Percentiles rank a stretch among this genome's conserved stretches.
Evolutionary conservation across 805 yeast species (phyloP).

Genomic region (Candida sonorensis): DNA sequence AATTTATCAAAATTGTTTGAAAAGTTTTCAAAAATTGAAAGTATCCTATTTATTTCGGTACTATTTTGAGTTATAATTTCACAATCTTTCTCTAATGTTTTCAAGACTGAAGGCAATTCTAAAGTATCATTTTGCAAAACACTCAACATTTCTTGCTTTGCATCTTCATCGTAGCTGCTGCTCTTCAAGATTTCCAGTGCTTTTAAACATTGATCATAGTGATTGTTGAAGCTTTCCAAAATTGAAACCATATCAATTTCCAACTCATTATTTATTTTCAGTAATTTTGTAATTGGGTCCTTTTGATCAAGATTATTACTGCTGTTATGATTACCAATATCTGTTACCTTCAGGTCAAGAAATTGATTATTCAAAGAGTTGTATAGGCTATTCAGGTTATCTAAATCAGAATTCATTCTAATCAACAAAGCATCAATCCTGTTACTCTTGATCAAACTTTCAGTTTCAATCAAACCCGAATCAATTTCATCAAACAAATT

Average conservation of each 20-base stretch:
- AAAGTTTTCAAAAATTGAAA: conserved; percentile 15
- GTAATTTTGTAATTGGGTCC: conserved; percentile 18
- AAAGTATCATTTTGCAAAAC: conserved; percentile 46
- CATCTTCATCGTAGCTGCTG: too few relatives aligned
- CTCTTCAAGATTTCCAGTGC: conserved; percentile 35
- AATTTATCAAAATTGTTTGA: conserved; percentile 13
- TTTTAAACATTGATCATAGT: conserved; percentile 70
- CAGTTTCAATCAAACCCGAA: conserved; percentile 22
- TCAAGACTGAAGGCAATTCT: conserved; percentile 52
- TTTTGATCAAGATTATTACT: conserved; percentile 6
- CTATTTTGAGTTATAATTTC: conserved; percentile 23
- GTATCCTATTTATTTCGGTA: conserved; percentile 19
- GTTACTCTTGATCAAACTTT: conserved; percentile 21
- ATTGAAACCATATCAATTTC: conserved; percentile 68
- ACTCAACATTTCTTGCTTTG: conserved; percentile 33
- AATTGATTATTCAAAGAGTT: conserved; percentile 20
- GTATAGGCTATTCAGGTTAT: conserved; percentile 18
- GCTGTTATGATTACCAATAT: too few relatives aligned
- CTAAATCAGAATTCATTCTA: conserved; percentile 20
- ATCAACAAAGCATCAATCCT: conserved; percentile 22
- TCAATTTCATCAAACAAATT: conserved; percentile 27
- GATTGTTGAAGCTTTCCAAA: conserved; percentile 67
- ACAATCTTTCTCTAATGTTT: conserved; percentile 35
- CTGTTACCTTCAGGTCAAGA: conserved; percentile 18
- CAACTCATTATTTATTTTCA: conserved; percentile 37